Conservation (phyloP, 257 asterid species). For the Jaltomata sinuosa region DNA sequence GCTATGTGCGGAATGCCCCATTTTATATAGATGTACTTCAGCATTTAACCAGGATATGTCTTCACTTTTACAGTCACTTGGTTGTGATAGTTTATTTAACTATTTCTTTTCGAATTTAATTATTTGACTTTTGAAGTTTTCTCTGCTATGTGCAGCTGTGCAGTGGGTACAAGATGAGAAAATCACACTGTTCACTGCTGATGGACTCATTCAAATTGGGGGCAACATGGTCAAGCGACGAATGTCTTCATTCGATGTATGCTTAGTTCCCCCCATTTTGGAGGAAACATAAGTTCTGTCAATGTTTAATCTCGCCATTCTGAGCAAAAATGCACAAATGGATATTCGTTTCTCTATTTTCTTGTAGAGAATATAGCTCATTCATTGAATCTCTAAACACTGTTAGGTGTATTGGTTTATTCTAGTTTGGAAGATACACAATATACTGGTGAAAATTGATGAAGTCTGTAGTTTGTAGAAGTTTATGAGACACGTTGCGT, state of each 20-base stretch:
- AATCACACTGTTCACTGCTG: constrained; percentile 77
- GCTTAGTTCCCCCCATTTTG: not conserved
- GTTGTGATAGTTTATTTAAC: not conserved
- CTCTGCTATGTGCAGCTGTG: constrained; percentile 38
- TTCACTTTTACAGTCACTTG: not conserved
- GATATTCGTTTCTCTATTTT: not conserved
- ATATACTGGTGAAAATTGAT: not conserved
- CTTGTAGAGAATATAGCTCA: not conserved
- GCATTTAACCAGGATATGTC: not conserved
- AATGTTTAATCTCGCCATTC: not conserved
- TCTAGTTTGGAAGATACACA: not conserved
- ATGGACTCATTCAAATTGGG: constrained; percentile 81
- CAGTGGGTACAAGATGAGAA: constrained; percentile 84
- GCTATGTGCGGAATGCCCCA: not conserved
- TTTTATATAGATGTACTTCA: not conserved
- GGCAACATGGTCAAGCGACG: constrained; percentile 82
- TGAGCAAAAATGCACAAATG: not conserved
- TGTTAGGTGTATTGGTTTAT: not conserved
- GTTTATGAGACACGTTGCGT: not conserved
- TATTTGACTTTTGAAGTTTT: not conserved
- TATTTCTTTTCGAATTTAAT: not conserved
- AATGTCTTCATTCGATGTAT: constrained; percentile 49
- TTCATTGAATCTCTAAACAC: not conserved
- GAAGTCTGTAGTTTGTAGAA: not conserved
- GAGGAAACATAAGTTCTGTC: not conserved